A percentile compares a stretch with the other conserved stretches of the same genome.
phyloP scores from a whole-genome alignment of 2,329 filamentous ascomycete genomes.

The Verticillium dahliae region DNA sequence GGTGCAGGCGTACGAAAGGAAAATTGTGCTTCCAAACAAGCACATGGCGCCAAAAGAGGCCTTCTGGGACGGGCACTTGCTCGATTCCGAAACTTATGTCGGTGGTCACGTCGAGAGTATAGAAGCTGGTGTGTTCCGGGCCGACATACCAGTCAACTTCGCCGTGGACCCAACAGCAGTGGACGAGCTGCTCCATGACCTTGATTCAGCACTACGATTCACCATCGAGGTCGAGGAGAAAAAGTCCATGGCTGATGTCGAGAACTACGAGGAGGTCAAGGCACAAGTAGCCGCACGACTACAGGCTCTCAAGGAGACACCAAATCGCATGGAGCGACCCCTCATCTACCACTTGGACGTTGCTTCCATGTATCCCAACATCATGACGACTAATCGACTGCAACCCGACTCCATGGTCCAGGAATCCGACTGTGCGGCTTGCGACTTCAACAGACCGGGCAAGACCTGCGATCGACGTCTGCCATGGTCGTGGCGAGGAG shows the following conservation, averaged over 20 bases:
- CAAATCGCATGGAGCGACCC: conserved; percentile 77
- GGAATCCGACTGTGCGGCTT: conserved; percentile 92
- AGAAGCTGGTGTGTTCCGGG: conserved; percentile 91
- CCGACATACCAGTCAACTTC: conserved; percentile 93
- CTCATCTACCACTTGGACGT: conserved; percentile 98
- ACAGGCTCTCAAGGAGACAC: conserved; percentile 67
- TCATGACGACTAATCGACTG: conserved; percentile 98
- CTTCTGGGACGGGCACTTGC: conserved; percentile 93
- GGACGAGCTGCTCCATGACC: conserved; percentile 78
- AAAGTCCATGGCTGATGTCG: conserved; percentile 71
- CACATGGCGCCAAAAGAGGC: conserved; percentile 84
- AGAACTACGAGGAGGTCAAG: conserved; percentile 80
- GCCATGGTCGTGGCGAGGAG: conserved; percentile 97
- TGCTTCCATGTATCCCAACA: conserved; percentile 99
- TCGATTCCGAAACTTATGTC: conserved; percentile 97
- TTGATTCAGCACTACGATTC: conserved; percentile 86
- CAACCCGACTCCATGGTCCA: conserved; percentile 99
- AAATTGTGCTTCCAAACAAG: conserved; percentile 93
- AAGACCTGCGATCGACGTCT: conserved; percentile 94
- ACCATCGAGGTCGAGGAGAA: conserved; percentile 80
- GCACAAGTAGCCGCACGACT: conserved; percentile 71
- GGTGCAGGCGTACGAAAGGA: conserved; percentile 92
- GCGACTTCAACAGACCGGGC: conserved; percentile 94
- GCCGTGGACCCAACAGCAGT: conserved; percentile 82
- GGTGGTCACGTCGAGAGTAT: conserved; percentile 99